A percentile compares a stretch with the other conserved stretches of the same genome.
Evolutionary conservation across 345 rosid genomes (phyloP).

Genomic region (Arabidopsis arenosa): DNA sequence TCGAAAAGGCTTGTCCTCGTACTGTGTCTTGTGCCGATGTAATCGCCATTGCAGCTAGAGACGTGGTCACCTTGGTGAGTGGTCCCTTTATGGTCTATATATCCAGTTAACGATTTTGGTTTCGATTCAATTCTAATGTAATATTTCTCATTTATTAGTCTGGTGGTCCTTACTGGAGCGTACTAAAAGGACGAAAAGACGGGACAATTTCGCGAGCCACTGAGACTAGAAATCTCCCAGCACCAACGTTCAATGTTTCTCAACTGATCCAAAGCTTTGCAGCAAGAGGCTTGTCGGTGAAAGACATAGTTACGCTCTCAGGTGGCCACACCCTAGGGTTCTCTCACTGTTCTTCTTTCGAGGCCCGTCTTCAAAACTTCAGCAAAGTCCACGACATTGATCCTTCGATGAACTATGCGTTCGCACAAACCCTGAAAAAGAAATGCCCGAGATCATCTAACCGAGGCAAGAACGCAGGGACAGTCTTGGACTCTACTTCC

Average conservation of each 20-base stretch:
- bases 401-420: slow-evolving; percentile 59
- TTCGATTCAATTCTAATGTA: too few species aligned
- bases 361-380: slow-evolving; percentile 65
- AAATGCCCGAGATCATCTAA: slow-evolving; percentile 56
- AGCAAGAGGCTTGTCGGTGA: slow-evolving; percentile 62
- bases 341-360: slow-evolving; percentile 86
- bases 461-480: slow-evolving; percentile 61
- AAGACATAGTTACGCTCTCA: slow-evolving; percentile 83
- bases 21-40: slow-evolving; percentile 79
- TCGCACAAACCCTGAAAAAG: slow-evolving; percentile 52
- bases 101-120: too few species aligned
- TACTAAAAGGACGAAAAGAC: slow-evolving; percentile 80
- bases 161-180: slow-evolving; percentile 78
- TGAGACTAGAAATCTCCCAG: slow-evolving; percentile 70
- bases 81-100: not conserved
- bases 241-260: slow-evolving; percentile 71
- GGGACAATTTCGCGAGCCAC: slow-evolving; percentile 69
- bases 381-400: slow-evolving; percentile 61
- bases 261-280: slow-evolving; percentile 78
- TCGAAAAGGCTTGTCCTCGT: slow-evolving; percentile 69
- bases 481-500: slow-evolving; percentile 66
- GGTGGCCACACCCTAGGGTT: slow-evolving; percentile 84
- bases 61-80: slow-evolving; percentile 67
- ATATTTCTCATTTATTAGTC: slow-evolving; percentile 48
- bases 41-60: slow-evolving; percentile 79